Conservation (phyloP, 257 asterid species). For the Gentiana straminea region DNA sequence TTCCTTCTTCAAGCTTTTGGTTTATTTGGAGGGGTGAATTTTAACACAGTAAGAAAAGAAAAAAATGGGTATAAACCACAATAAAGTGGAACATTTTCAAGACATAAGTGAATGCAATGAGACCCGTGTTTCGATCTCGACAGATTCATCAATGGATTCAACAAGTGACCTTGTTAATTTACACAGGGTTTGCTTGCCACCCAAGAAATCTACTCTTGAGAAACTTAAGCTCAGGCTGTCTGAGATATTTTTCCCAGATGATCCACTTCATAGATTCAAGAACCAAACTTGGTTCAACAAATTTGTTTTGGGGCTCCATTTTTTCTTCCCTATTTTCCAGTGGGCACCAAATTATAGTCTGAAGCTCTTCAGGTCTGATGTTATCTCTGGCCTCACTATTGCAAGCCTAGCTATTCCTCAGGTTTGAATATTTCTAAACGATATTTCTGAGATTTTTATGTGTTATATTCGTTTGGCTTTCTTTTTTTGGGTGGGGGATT, state of each 20-base stretch:
- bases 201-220: conserved; percentile 44
- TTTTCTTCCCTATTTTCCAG: conserved; percentile 61
- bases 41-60: not conserved
- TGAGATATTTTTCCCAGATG: conserved; percentile 87
- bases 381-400: conserved; percentile 73
- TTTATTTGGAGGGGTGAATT: no score
- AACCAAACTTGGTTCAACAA: conserved; percentile 45
- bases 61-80: conserved; percentile 42
- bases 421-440: conserved; percentile 15
- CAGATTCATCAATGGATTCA: conserved; percentile 16
- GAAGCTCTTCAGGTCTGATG: conserved; percentile 45
- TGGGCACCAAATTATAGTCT: conserved; percentile 65
- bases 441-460: no score
- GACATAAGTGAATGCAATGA: conserved; percentile 21
- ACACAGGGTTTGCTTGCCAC: conserved; percentile 68
- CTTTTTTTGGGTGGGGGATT: no score
- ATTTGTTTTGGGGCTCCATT: conserved; percentile 53
- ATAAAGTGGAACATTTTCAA: conserved; percentile 41
- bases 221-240: conserved; percentile 59
- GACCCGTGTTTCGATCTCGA: conserved; percentile 9
- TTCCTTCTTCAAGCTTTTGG: not conserved
- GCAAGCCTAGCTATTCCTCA: conserved; percentile 94
- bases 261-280: conserved; percentile 75
- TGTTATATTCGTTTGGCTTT: no score
- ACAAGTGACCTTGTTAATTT: conserved; percentile 1